These are phyloP conservation scores for Mycotypha africana DNA, from an alignment of 371 early-diverging fungal species.

Conservation along the genomic window DNA sequence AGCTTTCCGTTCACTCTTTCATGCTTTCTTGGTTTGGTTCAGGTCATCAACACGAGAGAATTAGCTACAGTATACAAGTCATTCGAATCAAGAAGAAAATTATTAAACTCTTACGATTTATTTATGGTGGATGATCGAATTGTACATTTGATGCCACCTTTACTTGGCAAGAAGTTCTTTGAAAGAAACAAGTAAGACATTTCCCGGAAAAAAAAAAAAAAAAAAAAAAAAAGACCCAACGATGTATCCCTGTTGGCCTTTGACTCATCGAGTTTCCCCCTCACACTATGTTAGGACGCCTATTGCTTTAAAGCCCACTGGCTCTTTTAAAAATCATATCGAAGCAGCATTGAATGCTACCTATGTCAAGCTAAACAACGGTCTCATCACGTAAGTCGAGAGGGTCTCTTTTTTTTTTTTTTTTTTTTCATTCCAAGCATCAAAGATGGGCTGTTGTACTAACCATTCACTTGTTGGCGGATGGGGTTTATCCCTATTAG, in stretches of 20 bases:
- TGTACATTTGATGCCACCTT: constrained; percentile 62
- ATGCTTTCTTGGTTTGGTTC: neutral
- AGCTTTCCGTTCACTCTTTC: no score
- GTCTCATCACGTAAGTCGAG: constrained; percentile 14
- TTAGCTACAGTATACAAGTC: constrained; percentile 67
- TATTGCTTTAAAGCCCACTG: constrained; percentile 2
- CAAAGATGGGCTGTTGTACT: no score
- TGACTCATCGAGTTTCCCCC: no score
- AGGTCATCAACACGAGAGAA: constrained; percentile 62
- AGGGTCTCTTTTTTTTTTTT: no score
- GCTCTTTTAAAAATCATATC: constrained; percentile 8
- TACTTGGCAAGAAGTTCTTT: constrained; percentile 78
- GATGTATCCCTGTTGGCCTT: neutral
- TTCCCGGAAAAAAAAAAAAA: no score
- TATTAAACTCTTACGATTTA: constrained; percentile 65
- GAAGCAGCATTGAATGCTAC: constrained; percentile 7
- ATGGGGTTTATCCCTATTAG: constrained; percentile 8
- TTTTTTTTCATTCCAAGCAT: no score
- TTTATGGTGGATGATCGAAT: constrained; percentile 85
- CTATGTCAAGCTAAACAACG: constrained; percentile 9
- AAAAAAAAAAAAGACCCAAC: neutral
- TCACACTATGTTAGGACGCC: constrained; percentile 10
- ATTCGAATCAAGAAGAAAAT: constrained; percentile 73
- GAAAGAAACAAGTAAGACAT: constrained; percentile 73
- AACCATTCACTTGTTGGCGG: neutral